Base-by-base conservation (phyloP, 1,284 basidiomycete genomes). In the Phylloporus sp. region DNA sequence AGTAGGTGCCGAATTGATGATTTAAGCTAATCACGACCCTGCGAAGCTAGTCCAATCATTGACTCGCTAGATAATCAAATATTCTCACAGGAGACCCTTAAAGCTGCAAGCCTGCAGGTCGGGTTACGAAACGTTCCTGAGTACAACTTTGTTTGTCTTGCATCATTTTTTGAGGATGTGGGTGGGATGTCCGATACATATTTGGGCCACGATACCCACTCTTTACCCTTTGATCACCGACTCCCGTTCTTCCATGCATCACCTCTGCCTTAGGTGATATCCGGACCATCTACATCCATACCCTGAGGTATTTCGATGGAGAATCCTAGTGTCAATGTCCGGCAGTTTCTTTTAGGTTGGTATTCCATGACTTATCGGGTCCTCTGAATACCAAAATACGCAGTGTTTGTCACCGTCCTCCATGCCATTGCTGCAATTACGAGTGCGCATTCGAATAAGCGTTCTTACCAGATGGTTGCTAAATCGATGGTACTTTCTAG, bases 321-420 rank as follows among this genome's bases (percentile, higher is more conserved):
- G 27, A 19, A 53, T 68, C 53, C 68, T 20, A 35, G n/a, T n/a
- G 8, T 10, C 35, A 17, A 20, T 35, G 63, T 68, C 4, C 37
- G 32, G 11, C 43, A 49, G 2, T 41, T 60, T 41, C 56, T 71
- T 29, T 32, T 70, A 47, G 55, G 70, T 69, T 39, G 47, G 35
- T 43, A 37, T 52, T 12, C 19, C 19, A 5, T 29, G 60, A 12
- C 14, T 43, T 25, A 8, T 55, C 35, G 62, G 27, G 23, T 23
- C 25, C 12, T n/a, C 58, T 56, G 19, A 23, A 23, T 27, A 52
- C n/a, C n/a, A 10, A 4, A 17, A 25, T 20, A 14, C 19, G 23
- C 29, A 71, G 70, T 72, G 37, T 65, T 66, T 32, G 58, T 63
- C 52, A 69, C 70, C 10, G 47, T 65, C 35, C 45, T 71, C 23